Percentiles rank a stretch among this genome's conserved stretches.
phyloP scores from a whole-genome alignment of 495 filamentous ascomycete species.

The Penicillium roqueforti region DNA sequence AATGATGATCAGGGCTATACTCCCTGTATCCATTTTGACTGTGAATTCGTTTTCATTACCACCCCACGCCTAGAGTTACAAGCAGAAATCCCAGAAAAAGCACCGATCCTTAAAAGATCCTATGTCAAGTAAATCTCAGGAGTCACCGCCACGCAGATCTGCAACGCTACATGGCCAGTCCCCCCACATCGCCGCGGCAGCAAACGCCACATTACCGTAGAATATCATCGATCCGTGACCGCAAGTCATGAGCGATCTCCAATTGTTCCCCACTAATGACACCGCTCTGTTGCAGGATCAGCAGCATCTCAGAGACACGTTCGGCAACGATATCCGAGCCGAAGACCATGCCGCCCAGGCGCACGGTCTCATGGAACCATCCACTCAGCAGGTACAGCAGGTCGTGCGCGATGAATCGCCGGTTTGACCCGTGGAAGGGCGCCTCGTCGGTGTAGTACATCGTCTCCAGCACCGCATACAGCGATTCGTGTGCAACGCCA shows the following conservation, averaged over 20 bases:
- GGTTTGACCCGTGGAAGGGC: constrained; percentile 69
- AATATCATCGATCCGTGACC: constrained; percentile 42
- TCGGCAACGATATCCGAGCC: constrained; percentile 49
- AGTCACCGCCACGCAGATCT: constrained; percentile 2
- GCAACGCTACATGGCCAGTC: neutral
- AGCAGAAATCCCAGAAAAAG: neutral
- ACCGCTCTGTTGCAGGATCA: constrained; percentile 41
- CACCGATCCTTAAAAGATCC: neutral
- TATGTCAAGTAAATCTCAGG: neutral
- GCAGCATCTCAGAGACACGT: constrained; percentile 44
- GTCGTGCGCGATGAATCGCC: constrained; percentile 56
- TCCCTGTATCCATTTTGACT: neutral
- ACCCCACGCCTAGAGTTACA: constrained; percentile 16
- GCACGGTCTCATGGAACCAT: constrained; percentile 61
- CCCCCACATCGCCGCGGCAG: neutral
- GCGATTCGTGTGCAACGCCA: constrained; percentile 65
- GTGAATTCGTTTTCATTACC: constrained; percentile 13
- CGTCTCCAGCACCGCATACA: constrained; percentile 72
- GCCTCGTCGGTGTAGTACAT: constrained; percentile 81
- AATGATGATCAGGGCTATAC: neutral
- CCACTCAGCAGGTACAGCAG: constrained; percentile 56
- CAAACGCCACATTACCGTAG: constrained; percentile 29
- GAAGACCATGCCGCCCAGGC: constrained; percentile 49
- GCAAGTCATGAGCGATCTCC: constrained; percentile 36
- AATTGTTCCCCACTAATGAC: constrained; percentile 27